Evolutionary conservation across 768 basidiomycete genomes (phyloP).

Genomic region (Pulveroboletus frians): DNA sequence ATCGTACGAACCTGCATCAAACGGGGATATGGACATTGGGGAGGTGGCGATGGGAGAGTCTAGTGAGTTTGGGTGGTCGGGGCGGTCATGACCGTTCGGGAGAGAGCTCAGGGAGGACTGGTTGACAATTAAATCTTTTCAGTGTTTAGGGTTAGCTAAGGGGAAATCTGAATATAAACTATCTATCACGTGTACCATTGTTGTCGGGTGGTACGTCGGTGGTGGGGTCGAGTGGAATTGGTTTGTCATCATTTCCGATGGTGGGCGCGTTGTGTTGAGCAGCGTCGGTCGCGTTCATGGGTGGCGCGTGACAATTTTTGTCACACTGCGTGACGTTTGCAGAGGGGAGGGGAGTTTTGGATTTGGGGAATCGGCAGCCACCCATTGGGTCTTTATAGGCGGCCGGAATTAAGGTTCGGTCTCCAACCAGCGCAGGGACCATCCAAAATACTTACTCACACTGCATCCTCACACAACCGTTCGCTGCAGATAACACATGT

Average conservation of each 20-base stretch:
- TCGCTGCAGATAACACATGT: constrained; percentile 7
- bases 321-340: constrained; percentile 57
- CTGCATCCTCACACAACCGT: constrained; percentile 21
- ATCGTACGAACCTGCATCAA: constrained; percentile 47
- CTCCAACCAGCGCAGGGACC: constrained; percentile 69
- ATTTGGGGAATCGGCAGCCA: constrained; percentile 63
- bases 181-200: constrained; percentile 39
- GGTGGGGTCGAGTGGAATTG: constrained; percentile 13
- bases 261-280: constrained; percentile 28
- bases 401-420: constrained; percentile 79
- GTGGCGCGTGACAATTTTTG: constrained; percentile 59
- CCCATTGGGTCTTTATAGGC: constrained; percentile 81
- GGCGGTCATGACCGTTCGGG: constrained; percentile 63
- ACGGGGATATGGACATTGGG: constrained; percentile 41
- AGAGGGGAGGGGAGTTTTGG: constrained; percentile 48
- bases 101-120: constrained; percentile 38
- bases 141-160: constrained; percentile 38
- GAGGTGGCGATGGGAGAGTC: constrained; percentile 26
- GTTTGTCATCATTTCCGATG: constrained; percentile 29
- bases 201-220: constrained; percentile 19
- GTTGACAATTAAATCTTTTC: constrained; percentile 19
- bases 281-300: constrained; percentile 53
- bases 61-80: constrained; percentile 50
- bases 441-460: constrained; percentile 39
- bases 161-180: constrained; percentile 26